phyloP scores from a whole-genome alignment of 345 rosid species.

The Salix caprea region DNA sequence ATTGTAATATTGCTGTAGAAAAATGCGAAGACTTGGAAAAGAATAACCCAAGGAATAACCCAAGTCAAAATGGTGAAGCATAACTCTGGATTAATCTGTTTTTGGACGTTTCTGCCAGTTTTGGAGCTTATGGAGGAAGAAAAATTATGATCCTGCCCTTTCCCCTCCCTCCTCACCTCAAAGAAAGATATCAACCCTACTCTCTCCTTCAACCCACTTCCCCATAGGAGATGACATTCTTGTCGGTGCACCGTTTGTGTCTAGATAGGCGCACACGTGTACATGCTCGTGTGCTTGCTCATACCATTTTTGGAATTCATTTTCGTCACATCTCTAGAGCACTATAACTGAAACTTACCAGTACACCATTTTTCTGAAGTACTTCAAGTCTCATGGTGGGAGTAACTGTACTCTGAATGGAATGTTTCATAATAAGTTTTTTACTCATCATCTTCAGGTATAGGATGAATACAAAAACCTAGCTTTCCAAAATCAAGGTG shows the following conservation, averaged over 20 bases:
- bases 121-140: neutral
- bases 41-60: neutral
- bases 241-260: neutral
- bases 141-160: neutral
- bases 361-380: neutral
- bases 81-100: neutral
- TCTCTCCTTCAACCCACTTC: neutral
- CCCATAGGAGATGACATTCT: neutral
- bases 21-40: neutral
- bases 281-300: neutral
- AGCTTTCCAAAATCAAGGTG: neutral
- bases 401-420: neutral
- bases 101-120: neutral
- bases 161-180: neutral
- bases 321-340: neutral
- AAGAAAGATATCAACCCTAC: neutral
- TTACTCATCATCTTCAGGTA: neutral
- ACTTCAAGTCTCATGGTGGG: neutral
- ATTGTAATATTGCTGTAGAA: neutral
- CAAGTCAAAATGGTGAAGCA: neutral
- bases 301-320: neutral
- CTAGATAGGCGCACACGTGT: neutral
- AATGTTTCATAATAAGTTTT: neutral
- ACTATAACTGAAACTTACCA: neutral
- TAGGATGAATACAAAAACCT: neutral